Evolutionary conservation across 2,329 filamentous ascomycete species (phyloP).

Genomic region (Aureobasidium sp.): DNA sequence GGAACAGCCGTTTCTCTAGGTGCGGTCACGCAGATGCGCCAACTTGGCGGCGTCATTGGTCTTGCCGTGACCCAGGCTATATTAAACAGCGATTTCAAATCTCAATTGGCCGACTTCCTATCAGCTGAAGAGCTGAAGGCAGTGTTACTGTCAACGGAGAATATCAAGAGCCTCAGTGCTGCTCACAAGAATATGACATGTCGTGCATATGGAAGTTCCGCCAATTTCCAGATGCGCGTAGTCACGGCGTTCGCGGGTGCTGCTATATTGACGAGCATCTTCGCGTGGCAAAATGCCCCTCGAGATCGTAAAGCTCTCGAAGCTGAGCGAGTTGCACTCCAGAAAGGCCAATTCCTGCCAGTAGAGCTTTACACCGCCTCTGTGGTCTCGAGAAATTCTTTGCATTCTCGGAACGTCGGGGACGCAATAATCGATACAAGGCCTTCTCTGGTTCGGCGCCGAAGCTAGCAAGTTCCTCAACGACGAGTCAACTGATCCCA

Average conservation of each 20-base stretch:
- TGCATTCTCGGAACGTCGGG: background rate
- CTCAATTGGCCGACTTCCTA: background rate
- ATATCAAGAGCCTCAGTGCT: background rate
- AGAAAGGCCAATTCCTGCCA: background rate
- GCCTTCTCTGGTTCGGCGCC: background rate
- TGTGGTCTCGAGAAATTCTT: background rate
- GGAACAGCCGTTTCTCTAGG: background rate
- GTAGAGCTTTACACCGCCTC: background rate
- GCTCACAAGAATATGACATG: background rate
- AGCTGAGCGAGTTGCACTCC: background rate
- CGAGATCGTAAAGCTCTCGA: background rate
- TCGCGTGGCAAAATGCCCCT: background rate
- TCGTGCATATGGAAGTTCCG: background rate
- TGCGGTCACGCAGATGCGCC: background rate
- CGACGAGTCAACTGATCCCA: background rate
- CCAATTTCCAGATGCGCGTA: background rate
- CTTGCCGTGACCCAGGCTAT: background rate
- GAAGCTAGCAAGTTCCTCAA: background rate
- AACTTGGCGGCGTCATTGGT: background rate
- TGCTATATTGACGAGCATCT: background rate
- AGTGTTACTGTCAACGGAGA: background rate
- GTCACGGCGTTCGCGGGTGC: background rate
- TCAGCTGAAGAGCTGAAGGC: background rate
- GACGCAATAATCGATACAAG: background rate
- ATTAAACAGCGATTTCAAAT: background rate